Percentiles rank a stretch among this genome's conserved stretches.
Evolutionary conservation across 2,329 filamentous ascomycete genomes (phyloP).

Genomic region (Sclerotinia glacialis): DNA sequence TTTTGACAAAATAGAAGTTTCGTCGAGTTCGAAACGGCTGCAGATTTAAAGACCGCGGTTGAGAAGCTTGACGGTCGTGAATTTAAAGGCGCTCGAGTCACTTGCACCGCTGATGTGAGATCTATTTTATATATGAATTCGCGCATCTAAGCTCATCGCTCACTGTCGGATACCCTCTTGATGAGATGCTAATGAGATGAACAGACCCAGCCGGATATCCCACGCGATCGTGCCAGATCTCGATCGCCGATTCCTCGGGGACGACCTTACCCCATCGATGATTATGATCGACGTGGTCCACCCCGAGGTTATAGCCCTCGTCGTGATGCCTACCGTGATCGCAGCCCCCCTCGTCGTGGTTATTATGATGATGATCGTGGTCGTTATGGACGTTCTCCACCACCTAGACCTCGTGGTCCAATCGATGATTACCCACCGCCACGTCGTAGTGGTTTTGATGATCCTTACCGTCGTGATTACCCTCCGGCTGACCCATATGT

Average conservation of each 20-base stretch:
- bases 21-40: slow-evolving; percentile 93
- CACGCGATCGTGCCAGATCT: slow-evolving; percentile 68
- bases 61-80: slow-evolving; percentile 92
- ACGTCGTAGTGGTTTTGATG: slow-evolving; percentile 67
- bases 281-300: slow-evolving; percentile 80
- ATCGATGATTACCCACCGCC: slow-evolving; percentile 76
- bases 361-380: slow-evolving; percentile 82
- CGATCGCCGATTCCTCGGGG: slow-evolving; percentile 67
- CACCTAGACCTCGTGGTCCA: slow-evolving; percentile 61
- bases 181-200: slow-evolving; percentile 28
- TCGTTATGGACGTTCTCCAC: slow-evolving; percentile 78
- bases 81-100: slow-evolving; percentile 86
- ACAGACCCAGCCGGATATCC: slow-evolving; percentile 77
- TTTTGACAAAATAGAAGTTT: slow-evolving; percentile 58
- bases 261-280: slow-evolving; percentile 70
- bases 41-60: slow-evolving; percentile 84
- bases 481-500: slow-evolving; percentile 56
- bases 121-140: slow-evolving; percentile 13
- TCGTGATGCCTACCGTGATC: slow-evolving; percentile 79
- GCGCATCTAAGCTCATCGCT: slow-evolving; percentile 30
- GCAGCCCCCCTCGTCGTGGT: slow-evolving; percentile 75
- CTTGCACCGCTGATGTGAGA: slow-evolving; percentile 83
- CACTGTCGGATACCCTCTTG: not conserved
- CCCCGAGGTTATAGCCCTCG: slow-evolving; percentile 84
- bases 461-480: slow-evolving; percentile 70